Conservation (phyloP, 768 basidiomycete genomes). For the Dictyophora rubrovolvata region DNA sequence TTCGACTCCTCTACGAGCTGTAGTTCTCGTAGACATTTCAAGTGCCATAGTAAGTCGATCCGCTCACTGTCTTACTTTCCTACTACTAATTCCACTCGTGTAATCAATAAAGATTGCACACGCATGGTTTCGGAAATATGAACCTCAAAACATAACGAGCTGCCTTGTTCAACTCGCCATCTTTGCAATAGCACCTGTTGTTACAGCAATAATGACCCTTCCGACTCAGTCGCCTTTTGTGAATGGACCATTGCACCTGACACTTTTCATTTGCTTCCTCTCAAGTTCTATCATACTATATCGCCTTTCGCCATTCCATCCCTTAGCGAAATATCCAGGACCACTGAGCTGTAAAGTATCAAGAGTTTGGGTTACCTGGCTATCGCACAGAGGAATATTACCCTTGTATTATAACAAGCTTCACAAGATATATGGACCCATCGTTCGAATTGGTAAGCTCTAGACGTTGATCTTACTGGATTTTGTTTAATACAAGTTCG, state of each 20-base stretch:
- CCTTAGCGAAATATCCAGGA: conserved; percentile 28
- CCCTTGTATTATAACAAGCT: conserved; percentile 21
- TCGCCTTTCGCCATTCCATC: conserved; percentile 30
- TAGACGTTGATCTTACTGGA: too few species aligned
- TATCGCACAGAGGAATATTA: conserved; percentile 17
- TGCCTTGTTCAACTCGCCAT: neutral
- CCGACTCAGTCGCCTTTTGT: neutral
- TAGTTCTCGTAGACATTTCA: conserved; percentile 18
- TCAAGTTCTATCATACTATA: conserved; percentile 24
- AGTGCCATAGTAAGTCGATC: neutral
- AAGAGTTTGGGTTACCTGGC: conserved; percentile 19
- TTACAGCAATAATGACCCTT: neutral
- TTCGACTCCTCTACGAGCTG: conserved; percentile 36
- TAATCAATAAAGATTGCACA: neutral
- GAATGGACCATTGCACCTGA: conserved; percentile 9
- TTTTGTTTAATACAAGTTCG: neutral
- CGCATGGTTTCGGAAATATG: neutral
- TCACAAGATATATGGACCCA: conserved; percentile 27
- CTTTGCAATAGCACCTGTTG: neutral
- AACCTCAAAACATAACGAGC: neutral
- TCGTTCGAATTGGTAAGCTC: conserved; percentile 28
- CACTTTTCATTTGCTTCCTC: conserved; percentile 6
- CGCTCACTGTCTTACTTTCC: too few species aligned
- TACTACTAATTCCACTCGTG: neutral
- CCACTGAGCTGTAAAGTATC: conserved; percentile 21